These are phyloP conservation scores for Xylaria polymorpha DNA, from an alignment of 2,329 filamentous ascomycete genomes.

Conservation along the genomic window DNA sequence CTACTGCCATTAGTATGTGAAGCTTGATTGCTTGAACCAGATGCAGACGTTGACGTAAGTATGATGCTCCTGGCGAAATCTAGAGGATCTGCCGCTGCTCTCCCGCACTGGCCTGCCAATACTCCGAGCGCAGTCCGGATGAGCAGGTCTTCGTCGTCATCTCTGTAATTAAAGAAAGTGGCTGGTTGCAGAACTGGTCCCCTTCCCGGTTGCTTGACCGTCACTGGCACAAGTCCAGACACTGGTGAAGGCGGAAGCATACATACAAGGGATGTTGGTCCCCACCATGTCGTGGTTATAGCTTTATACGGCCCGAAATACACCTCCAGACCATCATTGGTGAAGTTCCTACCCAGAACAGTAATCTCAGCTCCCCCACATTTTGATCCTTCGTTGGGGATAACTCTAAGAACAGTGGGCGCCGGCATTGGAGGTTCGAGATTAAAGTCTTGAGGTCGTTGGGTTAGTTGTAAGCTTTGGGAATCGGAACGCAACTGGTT, in stretches of 20 bases:
- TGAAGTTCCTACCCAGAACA: constrained; percentile 83
- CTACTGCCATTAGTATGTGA: constrained; percentile 50
- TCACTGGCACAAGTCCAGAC: constrained; percentile 76
- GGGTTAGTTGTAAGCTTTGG: constrained; percentile 56
- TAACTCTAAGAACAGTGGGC: constrained; percentile 82
- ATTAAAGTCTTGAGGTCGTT: constrained; percentile 59
- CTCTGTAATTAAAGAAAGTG: constrained; percentile 77
- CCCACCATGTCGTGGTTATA: constrained; percentile 83
- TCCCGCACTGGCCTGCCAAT: constrained; percentile 71
- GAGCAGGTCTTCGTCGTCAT: constrained; percentile 75
- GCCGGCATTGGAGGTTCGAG: constrained; percentile 61
- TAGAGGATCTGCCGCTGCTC: constrained; percentile 69
- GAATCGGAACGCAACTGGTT: constrained; percentile 62
- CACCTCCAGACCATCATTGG: constrained; percentile 78
- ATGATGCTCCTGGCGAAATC: constrained; percentile 72
- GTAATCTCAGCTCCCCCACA: constrained; percentile 89
- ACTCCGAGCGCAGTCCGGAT: constrained; percentile 75
- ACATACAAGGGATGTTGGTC: constrained; percentile 82
- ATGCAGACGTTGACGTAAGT: constrained; percentile 54
- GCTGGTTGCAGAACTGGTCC: constrained; percentile 53
- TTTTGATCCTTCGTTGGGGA: constrained; percentile 83
- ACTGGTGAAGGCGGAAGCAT: constrained; percentile 77
- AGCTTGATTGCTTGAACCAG: constrained; percentile 60
- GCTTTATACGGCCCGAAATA: constrained; percentile 78
- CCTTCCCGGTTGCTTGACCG: constrained; percentile 65